Percentiles rank a stretch among this genome's conserved stretches.
These are phyloP conservation scores for Leccinum griseonigrum DNA, from an alignment of 1,284 basidiomycete species.

Conservation along the genomic window DNA sequence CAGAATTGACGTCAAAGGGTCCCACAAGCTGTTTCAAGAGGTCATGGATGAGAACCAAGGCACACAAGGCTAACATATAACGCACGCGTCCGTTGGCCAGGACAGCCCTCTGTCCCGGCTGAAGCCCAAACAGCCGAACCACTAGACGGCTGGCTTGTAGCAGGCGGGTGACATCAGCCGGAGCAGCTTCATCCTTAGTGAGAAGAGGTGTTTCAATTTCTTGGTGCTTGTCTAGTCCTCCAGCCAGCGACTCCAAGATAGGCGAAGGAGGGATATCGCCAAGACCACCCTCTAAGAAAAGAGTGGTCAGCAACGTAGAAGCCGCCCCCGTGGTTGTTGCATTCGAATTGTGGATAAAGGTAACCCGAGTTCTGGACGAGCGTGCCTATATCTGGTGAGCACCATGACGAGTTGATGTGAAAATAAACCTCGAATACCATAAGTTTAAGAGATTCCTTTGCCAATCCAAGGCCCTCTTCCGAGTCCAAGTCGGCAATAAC, in stretches of 20 bases:
- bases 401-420: background rate
- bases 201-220: slow-evolving; percentile 22
- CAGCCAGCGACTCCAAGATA: slow-evolving; percentile 18
- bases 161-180: slow-evolving; percentile 11
- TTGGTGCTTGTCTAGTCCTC: background rate
- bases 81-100: slow-evolving; percentile 82
- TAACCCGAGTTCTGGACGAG: slow-evolving; percentile 47
- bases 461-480: slow-evolving; percentile 51
- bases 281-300: slow-evolving; percentile 15
- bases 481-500: slow-evolving; percentile 82
- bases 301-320: slow-evolving; percentile 17
- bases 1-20: slow-evolving; percentile 46
- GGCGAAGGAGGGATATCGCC: slow-evolving; percentile 10
- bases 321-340: slow-evolving; percentile 8
- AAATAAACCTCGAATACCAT: slow-evolving; percentile 45
- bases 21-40: slow-evolving; percentile 55
- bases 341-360: slow-evolving; percentile 66
- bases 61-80: slow-evolving; percentile 1
- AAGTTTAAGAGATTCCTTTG: slow-evolving; percentile 63
- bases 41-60: background rate
- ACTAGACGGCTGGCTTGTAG: slow-evolving; percentile 45
- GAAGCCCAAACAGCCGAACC: slow-evolving; percentile 51
- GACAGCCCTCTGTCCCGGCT: slow-evolving; percentile 58
- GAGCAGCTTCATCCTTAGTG: slow-evolving; percentile 39
- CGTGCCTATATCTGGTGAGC: slow-evolving; percentile 36